phyloP scores from a whole-genome alignment of 1,284 basidiomycete genomes.

The Ceratobasidium sp. region DNA sequence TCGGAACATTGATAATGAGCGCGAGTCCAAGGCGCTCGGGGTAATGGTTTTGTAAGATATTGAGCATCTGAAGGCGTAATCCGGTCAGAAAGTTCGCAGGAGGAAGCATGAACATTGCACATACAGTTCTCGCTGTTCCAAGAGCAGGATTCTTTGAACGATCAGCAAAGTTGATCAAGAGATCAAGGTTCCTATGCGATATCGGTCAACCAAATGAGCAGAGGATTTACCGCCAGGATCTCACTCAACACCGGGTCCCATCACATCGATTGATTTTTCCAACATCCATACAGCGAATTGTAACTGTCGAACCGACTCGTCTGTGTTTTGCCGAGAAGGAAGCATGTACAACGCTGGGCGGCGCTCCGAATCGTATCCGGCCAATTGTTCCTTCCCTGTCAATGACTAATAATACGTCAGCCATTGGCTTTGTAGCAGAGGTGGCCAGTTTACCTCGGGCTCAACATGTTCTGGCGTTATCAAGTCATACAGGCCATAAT shows the following conservation, averaged over 20 bases:
- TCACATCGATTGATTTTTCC: conserved; percentile 73
- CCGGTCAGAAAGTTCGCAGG: background rate
- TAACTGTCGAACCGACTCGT: conserved; percentile 74
- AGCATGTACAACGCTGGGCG: conserved; percentile 80
- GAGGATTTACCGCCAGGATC: conserved; percentile 48
- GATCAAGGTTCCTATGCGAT: conserved; percentile 62
- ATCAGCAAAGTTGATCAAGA: conserved; percentile 86
- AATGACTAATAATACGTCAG: conserved; percentile 57
- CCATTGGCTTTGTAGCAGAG: background rate
- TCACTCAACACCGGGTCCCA: conserved; percentile 78
- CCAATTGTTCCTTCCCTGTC: conserved; percentile 75
- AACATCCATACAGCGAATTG: conserved; percentile 77
- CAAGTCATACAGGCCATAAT: conserved; percentile 68
- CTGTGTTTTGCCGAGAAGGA: conserved; percentile 83
- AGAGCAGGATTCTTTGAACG: conserved; percentile 77
- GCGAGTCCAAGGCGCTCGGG: conserved; percentile 90
- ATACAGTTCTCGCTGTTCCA: conserved; percentile 61
- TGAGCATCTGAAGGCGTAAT: conserved; percentile 5
- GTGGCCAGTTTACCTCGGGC: conserved; percentile 62
- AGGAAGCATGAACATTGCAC: conserved; percentile 5
- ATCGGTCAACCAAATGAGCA: background rate
- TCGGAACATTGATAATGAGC: conserved; percentile 84
- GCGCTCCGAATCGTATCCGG: conserved; percentile 73
- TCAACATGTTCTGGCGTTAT: conserved; percentile 67
- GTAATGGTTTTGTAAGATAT: conserved; percentile 84